Percentiles rank a stretch among this genome's conserved stretches.
These are phyloP conservation scores for Neonectria punicea DNA, from an alignment of 2,329 filamentous ascomycete genomes.

Conservation along the genomic window DNA sequence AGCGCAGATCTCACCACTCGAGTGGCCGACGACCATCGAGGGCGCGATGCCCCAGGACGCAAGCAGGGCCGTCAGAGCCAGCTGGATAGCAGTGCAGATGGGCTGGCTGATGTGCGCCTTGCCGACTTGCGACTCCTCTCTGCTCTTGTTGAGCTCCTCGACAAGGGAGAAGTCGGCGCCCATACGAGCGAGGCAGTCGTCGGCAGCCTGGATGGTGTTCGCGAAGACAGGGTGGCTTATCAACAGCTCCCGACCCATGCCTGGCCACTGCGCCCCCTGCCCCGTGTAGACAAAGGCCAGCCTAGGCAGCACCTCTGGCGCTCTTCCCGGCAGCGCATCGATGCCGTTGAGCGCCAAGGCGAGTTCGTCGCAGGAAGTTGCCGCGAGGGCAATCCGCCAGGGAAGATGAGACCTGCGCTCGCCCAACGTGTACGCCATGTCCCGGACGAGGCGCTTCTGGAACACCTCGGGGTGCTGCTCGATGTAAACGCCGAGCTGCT, in stretches of 20 bases:
- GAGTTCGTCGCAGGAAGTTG: conserved; percentile 56
- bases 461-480: conserved; percentile 56
- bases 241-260: conserved; percentile 52
- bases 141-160: conserved; percentile 51
- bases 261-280: conserved; percentile 52
- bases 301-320: not conserved
- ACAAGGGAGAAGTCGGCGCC: conserved; percentile 50
- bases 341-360: conserved; percentile 53
- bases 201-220: conserved; percentile 45
- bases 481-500: conserved; percentile 50
- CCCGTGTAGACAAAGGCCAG: conserved; percentile 53
- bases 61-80: conserved; percentile 58
- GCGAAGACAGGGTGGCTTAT: conserved; percentile 49
- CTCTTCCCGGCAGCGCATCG: too few relatives aligned
- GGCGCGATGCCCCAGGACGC: conserved; percentile 56
- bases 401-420: conserved; percentile 56
- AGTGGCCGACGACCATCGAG: conserved; percentile 56
- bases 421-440: conserved; percentile 60
- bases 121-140: conserved; percentile 46
- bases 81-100: conserved; percentile 58
- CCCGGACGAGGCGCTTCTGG: conserved; percentile 55
- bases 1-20: conserved; percentile 60
- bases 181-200: conserved; percentile 47
- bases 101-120: conserved; percentile 56
- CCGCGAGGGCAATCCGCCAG: conserved; percentile 57